These are phyloP conservation scores for Rhizopogon salebrosus DNA, from an alignment of 768 basidiomycete species.

Conservation along the genomic window DNA sequence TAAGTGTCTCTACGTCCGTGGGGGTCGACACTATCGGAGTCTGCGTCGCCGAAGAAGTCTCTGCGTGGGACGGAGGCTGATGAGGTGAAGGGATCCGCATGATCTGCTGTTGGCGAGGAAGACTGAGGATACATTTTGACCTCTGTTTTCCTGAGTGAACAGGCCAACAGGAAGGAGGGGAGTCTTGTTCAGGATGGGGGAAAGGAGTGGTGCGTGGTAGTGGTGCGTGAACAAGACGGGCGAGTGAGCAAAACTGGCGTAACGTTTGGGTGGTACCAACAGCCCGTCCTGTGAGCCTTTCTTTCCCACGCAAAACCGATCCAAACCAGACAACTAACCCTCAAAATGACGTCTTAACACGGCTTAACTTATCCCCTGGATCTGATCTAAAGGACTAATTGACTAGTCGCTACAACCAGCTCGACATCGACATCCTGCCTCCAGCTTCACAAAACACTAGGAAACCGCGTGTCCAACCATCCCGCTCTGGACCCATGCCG, in stretches of 20 bases:
- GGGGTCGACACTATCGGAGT: conserved; percentile 64
- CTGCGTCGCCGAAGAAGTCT: conserved; percentile 67
- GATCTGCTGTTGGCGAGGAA: conserved; percentile 56
- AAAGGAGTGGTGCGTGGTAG: conserved; percentile 6
- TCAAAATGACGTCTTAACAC: conserved; percentile 8
- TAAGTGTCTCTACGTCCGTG: conserved; percentile 62
- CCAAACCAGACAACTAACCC: no score
- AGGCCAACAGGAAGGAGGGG: conserved; percentile 9
- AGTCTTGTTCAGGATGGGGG: conserved; percentile 12
- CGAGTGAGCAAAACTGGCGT: not conserved
- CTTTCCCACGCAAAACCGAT: conserved; percentile 21
- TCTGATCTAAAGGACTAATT: no score
- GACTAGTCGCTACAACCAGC: no score
- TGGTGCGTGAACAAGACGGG: not conserved
- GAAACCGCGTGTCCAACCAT: not conserved
- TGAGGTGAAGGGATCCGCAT: conserved; percentile 60
- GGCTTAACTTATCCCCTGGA: conserved; percentile 1
- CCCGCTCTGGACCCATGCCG: not conserved
- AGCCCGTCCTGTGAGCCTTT: conserved; percentile 10
- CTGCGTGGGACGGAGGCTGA: conserved; percentile 32
- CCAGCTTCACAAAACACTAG: not conserved
- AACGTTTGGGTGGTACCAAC: not conserved
- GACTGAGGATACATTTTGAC: conserved; percentile 44
- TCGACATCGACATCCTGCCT: no score
- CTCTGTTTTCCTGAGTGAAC: conserved; percentile 7